These are phyloP conservation scores for Henningerozyma blattae DNA, from an alignment of 805 yeast genomes.

Conservation along the genomic window DNA sequence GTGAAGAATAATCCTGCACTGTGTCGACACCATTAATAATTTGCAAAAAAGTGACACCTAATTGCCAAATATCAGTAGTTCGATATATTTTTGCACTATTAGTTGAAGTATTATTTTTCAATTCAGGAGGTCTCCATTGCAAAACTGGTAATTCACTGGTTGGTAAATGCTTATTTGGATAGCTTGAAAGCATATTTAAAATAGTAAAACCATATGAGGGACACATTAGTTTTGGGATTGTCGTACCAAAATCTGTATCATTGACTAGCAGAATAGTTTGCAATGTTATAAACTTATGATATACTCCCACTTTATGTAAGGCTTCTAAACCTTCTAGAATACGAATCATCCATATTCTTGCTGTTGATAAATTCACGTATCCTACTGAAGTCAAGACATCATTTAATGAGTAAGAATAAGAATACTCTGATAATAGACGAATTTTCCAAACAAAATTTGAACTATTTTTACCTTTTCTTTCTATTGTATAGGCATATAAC, in stretches of 20 bases:
- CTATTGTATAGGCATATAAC: slow-evolving; percentile 65
- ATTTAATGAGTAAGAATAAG: slow-evolving; percentile 43
- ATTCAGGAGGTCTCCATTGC: slow-evolving; percentile 77
- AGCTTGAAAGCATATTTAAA: slow-evolving; percentile 27
- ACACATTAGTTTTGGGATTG: slow-evolving; percentile 45
- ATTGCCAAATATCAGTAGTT: slow-evolving; percentile 88
- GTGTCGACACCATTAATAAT: slow-evolving; percentile 50
- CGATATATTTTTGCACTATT: slow-evolving; percentile 39
- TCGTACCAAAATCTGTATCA: slow-evolving; percentile 40
- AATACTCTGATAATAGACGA: slow-evolving; percentile 54
- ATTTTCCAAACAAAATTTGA: slow-evolving; percentile 49
- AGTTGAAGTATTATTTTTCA: slow-evolving; percentile 23
- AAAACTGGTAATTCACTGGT: slow-evolving; percentile 12
- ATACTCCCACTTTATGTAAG: slow-evolving; percentile 73
- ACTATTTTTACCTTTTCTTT: slow-evolving; percentile 30
- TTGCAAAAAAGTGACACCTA: slow-evolving; percentile 68
- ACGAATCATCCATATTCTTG: slow-evolving; percentile 83
- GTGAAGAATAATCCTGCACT: slow-evolving; percentile 42
- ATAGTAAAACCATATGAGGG: slow-evolving; percentile 47
- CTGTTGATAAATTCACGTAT: slow-evolving; percentile 56
- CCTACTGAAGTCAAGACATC: slow-evolving; percentile 60
- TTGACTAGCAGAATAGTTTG: slow-evolving; percentile 44
- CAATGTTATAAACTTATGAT: slow-evolving; percentile 57
- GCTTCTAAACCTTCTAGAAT: slow-evolving; percentile 74
- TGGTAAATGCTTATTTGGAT: slow-evolving; percentile 25